A percentile compares a stretch with the other conserved stretches of the same genome.
phyloP scores from a whole-genome alignment of 2,329 filamentous ascomycete genomes.

The Scleromitrula shiraiana region DNA sequence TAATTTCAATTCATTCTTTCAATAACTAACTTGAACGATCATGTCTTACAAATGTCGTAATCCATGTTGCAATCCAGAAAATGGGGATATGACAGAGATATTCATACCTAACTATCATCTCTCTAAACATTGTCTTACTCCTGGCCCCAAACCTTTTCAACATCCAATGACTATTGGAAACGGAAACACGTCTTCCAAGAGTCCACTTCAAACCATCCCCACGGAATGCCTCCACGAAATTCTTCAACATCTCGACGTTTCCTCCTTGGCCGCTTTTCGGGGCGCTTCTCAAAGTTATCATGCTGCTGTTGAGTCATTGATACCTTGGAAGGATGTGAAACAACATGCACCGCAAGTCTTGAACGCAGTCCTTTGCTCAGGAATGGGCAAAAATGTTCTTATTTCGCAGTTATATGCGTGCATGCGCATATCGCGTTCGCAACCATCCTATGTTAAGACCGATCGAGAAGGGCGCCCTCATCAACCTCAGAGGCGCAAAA shows the following conservation, averaged over 20 bases:
- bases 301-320: neutral
- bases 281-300: neutral
- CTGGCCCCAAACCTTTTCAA: neutral
- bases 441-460: constrained; percentile 9
- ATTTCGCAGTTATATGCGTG: neutral
- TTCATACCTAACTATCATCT: too few relatives aligned
- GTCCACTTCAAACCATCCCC: neutral
- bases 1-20: too few relatives aligned
- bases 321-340: neutral
- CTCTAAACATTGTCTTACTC: too few relatives aligned
- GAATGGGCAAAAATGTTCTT: neutral
- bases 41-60: too few relatives aligned
- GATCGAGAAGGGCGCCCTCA: neutral
- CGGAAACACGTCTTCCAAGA: neutral
- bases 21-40: too few relatives aligned
- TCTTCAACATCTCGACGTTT: neutral
- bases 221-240: neutral
- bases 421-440: constrained; percentile 14
- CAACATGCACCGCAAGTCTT: neutral
- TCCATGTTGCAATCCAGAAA: too few relatives aligned
- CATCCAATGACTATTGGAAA: too few relatives aligned
- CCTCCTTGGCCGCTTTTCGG: neutral
- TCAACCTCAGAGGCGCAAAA: neutral
- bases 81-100: too few relatives aligned
- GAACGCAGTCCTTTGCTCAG: neutral